phyloP scores from a whole-genome alignment of 139 green algal species.

The Chlorella sp. region DNA sequence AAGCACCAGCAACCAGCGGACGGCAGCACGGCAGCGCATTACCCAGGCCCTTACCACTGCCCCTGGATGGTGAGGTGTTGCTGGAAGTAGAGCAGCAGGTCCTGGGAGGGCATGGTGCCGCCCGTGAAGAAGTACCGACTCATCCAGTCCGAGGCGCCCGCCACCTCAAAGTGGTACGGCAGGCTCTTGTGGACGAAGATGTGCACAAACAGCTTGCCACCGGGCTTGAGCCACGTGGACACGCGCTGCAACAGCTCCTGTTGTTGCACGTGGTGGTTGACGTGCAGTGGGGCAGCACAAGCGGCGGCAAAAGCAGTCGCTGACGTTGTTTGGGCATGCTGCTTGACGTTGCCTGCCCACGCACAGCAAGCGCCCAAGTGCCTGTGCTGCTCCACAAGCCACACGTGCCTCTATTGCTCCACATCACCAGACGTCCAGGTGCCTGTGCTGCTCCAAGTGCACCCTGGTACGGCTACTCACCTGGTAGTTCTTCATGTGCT shows the following conservation, averaged over 20 bases:
- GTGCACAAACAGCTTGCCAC: constrained; percentile 87
- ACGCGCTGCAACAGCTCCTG: constrained; percentile 66
- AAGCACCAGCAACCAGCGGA: no score
- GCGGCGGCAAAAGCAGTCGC: no score
- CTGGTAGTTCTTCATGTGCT: constrained; percentile 85
- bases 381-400: no score
- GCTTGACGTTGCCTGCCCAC: no score
- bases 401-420: no score
- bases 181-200: constrained; percentile 79
- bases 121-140: constrained; percentile 92
- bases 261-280: no score
- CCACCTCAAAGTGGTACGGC: constrained; percentile 88
- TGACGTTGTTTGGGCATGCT: no score
- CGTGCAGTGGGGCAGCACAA: no score
- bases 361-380: no score
- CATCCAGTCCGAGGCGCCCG: constrained; percentile 7
- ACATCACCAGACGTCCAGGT: no score
- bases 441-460: no score
- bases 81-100: constrained; percentile 90
- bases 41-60: constrained; percentile 25
- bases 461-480: background rate
- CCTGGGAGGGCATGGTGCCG: constrained; percentile 87
- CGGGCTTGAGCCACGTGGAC: constrained; percentile 68
- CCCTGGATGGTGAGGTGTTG: constrained; percentile 64
- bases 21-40: no score